Conservation (phyloP, 768 basidiomycete genomes). For the Boletus subcaerulescens region DNA sequence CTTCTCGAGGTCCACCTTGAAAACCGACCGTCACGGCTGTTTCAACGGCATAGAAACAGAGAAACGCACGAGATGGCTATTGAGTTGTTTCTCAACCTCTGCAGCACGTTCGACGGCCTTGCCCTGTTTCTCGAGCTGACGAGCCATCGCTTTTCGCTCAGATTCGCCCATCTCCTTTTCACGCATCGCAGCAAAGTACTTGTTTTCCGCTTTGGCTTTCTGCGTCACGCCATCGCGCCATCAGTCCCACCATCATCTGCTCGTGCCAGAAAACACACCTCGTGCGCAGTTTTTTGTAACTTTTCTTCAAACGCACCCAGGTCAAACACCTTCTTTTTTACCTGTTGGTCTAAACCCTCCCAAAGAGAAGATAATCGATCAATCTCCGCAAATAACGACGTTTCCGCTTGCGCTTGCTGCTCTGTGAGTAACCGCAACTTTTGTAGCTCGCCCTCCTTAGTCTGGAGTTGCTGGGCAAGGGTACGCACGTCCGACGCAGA, state of each 20-base stretch:
- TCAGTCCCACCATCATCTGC: not conserved
- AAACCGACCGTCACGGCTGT: not conserved
- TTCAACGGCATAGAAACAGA: not conserved
- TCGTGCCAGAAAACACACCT: slow-evolving; percentile 47
- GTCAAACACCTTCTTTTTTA: slow-evolving; percentile 83
- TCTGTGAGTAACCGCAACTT: slow-evolving; percentile 58
- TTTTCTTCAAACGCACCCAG: slow-evolving; percentile 73
- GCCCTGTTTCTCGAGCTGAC: slow-evolving; percentile 56
- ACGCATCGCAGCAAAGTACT: slow-evolving; percentile 87
- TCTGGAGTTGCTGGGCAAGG: slow-evolving; percentile 53
- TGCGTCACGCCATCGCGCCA: slow-evolving; percentile 29
- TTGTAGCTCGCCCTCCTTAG: slow-evolving; percentile 67
- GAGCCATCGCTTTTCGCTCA: slow-evolving; percentile 64
- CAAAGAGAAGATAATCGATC: slow-evolving; percentile 84
- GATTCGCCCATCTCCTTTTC: slow-evolving; percentile 80
- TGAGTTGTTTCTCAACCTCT: slow-evolving; percentile 61
- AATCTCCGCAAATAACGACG: slow-evolving; percentile 77
- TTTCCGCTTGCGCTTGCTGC: slow-evolving; percentile 66
- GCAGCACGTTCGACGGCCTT: slow-evolving; percentile 63
- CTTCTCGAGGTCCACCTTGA: slow-evolving; percentile 43
- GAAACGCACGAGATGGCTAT: slow-evolving; percentile 54
- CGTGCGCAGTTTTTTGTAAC: slow-evolving; percentile 58
- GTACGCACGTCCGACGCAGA: slow-evolving; percentile 47
- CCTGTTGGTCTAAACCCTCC: slow-evolving; percentile 78
- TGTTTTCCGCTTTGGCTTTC: slow-evolving; percentile 97